Evolutionary conservation across 495 filamentous ascomycete genomes (phyloP), one percentile per base, ranked within the genome.

Genomic region (Neurospora terricola): DNA sequence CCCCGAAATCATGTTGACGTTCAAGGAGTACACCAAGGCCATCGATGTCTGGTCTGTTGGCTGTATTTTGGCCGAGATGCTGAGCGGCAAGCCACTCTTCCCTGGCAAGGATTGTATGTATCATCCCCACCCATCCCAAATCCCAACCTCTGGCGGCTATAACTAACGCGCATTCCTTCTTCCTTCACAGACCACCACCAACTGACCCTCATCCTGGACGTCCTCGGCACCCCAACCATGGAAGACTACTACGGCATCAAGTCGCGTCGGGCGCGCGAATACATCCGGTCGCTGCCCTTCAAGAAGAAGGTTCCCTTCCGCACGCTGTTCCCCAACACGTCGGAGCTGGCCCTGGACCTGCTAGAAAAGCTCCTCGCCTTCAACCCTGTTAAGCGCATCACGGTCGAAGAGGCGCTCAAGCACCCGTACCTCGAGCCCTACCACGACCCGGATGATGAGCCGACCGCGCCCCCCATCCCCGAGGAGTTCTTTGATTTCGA

Each of bases 171-270:
- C 21, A 2, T 27, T 10, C 10, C 9, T 40, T n/a, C 36, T 69
- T 69, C 23, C 36, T 69, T 69, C 23, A 2, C 73, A 98, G 94
- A 99, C 78, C 96, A 99, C 83, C 96, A 99, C 82, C 96, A 99
- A 83, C 87, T 99, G 77, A 99, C 96, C 21, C 87, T 99, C 48
- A 99, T 99, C 78, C 86, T 99, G 75, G 96, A 99, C 77, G 96
- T 99, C 14, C 92, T 99, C 72, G 96, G 96, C 72, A 99, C 96
- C 12, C 96, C 96, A 5, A 99, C 96, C 4, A 99, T 99, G 96
- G 96, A 99, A 81, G 96, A 99, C 78, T 99, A 99, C 87, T 99
- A 99, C 75, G 96, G 96, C 71, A 99, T 99, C 89, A 98, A 98
- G 83, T 99, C 96, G 48, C 92, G 96, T 73, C 92, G 96, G 75